A percentile compares a stretch with the other conserved stretches of the same genome.
Conservation (phyloP, 345 rosid species). For the Rhodamnia rubescens region DNA sequence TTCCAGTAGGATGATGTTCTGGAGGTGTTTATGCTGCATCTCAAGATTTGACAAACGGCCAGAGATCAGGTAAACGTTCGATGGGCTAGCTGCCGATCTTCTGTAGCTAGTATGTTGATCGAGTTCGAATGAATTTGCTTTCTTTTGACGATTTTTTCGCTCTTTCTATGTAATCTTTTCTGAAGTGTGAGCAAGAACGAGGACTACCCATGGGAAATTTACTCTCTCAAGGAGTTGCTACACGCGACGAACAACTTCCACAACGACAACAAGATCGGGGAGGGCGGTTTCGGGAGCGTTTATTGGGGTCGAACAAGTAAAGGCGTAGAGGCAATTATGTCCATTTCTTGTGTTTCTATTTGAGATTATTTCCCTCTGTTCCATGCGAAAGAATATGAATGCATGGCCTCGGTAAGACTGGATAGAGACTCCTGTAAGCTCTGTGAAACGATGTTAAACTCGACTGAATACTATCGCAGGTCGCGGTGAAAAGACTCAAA, state of each 20-base stretch:
- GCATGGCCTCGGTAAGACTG: not conserved
- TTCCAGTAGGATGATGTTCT: not conserved
- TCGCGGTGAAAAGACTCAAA: constrained; percentile 63
- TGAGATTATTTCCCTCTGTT: not conserved
- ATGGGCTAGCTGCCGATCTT: not conserved
- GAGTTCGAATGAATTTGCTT: not conserved
- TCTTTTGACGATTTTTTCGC: not conserved
- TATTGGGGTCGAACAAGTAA: constrained; percentile 60
- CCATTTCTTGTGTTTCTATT: not conserved
- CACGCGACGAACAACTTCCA: constrained; percentile 58
- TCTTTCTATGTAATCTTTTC: not conserved
- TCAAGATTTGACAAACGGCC: not conserved
- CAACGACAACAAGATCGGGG: constrained; percentile 58
- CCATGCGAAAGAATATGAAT: not conserved
- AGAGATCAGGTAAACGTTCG: not conserved
- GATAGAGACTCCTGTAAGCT: not conserved
- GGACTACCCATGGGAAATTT: constrained; percentile 52
- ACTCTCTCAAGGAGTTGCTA: constrained; percentile 42
- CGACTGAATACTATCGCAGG: constrained; percentile 9
- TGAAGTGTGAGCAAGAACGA: constrained; percentile 8
- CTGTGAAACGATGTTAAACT: not conserved
- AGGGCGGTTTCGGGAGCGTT: constrained; percentile 64
- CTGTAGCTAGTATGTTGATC: not conserved
- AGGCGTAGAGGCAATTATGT: constrained; percentile 41
- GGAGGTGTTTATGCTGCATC: constrained; percentile 6